Evolutionary conservation across 2,329 filamentous ascomycete species (phyloP), one percentile per base, ranked within the genome.

Genomic region (Fusarium sp.): DNA sequence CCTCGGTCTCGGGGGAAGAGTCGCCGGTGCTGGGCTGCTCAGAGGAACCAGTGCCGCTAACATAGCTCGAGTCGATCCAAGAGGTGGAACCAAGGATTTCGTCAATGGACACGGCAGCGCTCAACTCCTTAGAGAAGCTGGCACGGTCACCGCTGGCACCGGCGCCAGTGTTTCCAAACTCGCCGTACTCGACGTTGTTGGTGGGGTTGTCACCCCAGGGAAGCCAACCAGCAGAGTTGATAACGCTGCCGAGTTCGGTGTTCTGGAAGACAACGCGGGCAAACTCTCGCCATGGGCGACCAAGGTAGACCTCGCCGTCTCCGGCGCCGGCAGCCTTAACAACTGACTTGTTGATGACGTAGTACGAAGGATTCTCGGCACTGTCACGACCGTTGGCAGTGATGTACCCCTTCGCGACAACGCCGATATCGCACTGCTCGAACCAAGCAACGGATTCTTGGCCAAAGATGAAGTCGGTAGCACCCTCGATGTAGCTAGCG

Each of bases 151-250:
- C 89, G 20, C 81, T 80, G 1, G 90, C 84, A 4, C 91, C 90
- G 32, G 81, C 78, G 1, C 91, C 90, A 2, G 85, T 85, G 80
- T 92, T 92, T 27, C 75, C 82, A 76, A 87, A 91, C 83, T 92
- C 90, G 6, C 81, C 87, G 70, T 88, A 91, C 47, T 83, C 80
- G 4, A 91, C 87, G 59, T 88, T 81, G 61, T 83, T 84, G 0
- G 88, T 90, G 27, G 85, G 84, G 33, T 84, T 79, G 52, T 85
- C 82, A 20, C 82, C 82, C 90, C 90, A 92, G 12, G 83, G 76
- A 9, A 74, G 78, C 90, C 91, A 92, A 0, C 90, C 90, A 1
- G 86, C 86, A 3, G 83, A 69, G 74, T 70, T 74, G 37, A 76
- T 65, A 4, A 76, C 73, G 3, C 68, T 45, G 10, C 83, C 84